These are phyloP conservation scores for Pseudogymnoascus sp. DNA, from an alignment of 2,329 filamentous ascomycete genomes.

Conservation along the genomic window DNA sequence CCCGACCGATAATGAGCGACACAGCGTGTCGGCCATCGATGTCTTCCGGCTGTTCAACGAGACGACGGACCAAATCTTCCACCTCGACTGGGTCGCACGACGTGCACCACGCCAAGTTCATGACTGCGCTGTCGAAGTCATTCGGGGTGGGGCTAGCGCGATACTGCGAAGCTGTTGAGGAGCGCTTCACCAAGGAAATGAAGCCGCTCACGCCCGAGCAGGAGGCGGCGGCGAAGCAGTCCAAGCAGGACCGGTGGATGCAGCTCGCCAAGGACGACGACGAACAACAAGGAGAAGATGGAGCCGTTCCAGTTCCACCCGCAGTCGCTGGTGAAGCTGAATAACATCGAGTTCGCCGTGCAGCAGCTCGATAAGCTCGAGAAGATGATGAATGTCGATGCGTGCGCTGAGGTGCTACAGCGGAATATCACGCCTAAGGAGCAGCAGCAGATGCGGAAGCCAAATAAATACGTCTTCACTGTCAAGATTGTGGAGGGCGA, in stretches of 20 bases:
- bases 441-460: constrained; percentile 53
- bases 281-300: constrained; percentile 84
- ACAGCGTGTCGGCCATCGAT: constrained; percentile 89
- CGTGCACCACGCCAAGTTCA: constrained; percentile 89
- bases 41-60: constrained; percentile 92
- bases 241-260: constrained; percentile 86
- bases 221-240: constrained; percentile 67
- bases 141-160: constrained; percentile 75
- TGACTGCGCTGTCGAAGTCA: constrained; percentile 83
- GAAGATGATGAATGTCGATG: constrained; percentile 83
- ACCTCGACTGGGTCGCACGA: constrained; percentile 91
- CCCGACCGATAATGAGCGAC: constrained; percentile 70
- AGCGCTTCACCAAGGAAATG: constrained; percentile 85
- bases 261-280: constrained; percentile 90
- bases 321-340: constrained; percentile 95
- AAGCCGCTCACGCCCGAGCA: constrained; percentile 85
- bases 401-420: constrained; percentile 74
- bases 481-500: constrained; percentile 98
- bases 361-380: constrained; percentile 87
- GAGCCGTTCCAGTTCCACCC: constrained; percentile 96
- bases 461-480: constrained; percentile 91
- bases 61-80: constrained; percentile 76
- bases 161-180: constrained; percentile 88
- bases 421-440: constrained; percentile 66
- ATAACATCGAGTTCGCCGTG: constrained; percentile 94